Evolutionary conservation across 2,329 filamentous ascomycete genomes (phyloP).

Genomic region (Uncinocarpus reesii): DNA sequence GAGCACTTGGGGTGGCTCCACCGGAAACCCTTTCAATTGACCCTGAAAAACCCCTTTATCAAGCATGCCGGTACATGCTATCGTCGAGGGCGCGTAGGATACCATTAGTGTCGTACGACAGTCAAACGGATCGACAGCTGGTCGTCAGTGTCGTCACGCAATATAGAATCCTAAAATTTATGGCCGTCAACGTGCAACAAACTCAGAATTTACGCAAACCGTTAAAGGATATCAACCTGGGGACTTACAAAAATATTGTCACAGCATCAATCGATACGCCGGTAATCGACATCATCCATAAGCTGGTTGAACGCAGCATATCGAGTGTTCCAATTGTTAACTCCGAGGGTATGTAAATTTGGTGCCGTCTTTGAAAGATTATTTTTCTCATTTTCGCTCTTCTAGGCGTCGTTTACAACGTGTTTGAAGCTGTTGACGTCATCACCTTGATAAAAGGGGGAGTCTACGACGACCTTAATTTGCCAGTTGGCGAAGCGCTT

Average conservation of each 20-base stretch:
- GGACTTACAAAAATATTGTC: constrained; percentile 69
- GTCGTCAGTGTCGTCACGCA: constrained; percentile 96
- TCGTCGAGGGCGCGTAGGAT: constrained; percentile 87
- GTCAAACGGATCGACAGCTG: constrained; percentile 83
- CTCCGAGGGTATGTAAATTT: constrained; percentile 39
- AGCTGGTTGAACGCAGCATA: constrained; percentile 86
- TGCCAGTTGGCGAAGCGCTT: constrained; percentile 78
- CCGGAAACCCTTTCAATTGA: constrained; percentile 96
- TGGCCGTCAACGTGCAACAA: constrained; percentile 85
- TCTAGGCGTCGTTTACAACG: constrained; percentile 66
- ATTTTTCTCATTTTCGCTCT: neutral
- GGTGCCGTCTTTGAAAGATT: neutral
- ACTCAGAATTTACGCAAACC: constrained; percentile 83
- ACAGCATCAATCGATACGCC: constrained; percentile 81
- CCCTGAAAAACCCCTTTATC: constrained; percentile 79
- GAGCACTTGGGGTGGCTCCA: constrained; percentile 77
- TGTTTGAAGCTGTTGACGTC: constrained; percentile 96
- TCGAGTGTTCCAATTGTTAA: constrained; percentile 92
- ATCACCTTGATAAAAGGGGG: constrained; percentile 92
- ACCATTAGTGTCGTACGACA: constrained; percentile 83
- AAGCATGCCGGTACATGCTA: constrained; percentile 90
- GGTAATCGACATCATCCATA: constrained; percentile 87
- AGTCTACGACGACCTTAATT: constrained; percentile 77
- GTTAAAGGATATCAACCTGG: constrained; percentile 70
- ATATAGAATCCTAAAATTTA: constrained; percentile 97